phyloP scores from a whole-genome alignment of 2,329 filamentous ascomycete species.

The Trichoderma endophyticum region DNA sequence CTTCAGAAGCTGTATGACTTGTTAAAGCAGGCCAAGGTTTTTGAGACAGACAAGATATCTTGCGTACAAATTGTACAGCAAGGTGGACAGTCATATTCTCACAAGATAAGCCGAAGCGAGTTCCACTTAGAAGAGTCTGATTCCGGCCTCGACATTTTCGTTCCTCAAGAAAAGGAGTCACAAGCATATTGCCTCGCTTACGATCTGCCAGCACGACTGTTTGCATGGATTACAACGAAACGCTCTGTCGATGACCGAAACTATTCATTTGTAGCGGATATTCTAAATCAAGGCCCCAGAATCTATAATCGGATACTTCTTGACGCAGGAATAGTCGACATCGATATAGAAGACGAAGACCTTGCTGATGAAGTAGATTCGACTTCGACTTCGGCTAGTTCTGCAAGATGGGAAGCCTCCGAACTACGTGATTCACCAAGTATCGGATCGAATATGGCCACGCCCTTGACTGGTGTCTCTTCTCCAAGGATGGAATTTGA shows the following conservation, averaged over 20 bases:
- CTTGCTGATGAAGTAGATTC: too few relatives aligned
- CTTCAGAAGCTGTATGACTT: too few relatives aligned
- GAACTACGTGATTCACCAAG: too few relatives aligned
- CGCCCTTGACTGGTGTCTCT: too few relatives aligned
- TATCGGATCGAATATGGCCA: too few relatives aligned
- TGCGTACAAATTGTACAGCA: background rate
- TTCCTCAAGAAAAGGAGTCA: background rate
- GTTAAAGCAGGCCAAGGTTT: background rate
- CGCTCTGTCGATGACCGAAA: background rate
- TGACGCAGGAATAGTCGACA: too few relatives aligned
- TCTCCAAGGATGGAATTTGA: too few relatives aligned
- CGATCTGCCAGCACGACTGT: background rate
- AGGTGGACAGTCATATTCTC: background rate
- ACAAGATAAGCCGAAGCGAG: background rate
- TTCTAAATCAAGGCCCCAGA: too few relatives aligned
- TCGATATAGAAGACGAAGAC: too few relatives aligned
- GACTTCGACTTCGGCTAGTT: too few relatives aligned
- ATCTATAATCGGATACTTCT: too few relatives aligned
- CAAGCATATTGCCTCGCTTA: background rate
- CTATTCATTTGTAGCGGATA: background rate
- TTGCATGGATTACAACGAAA: background rate
- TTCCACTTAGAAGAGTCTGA: background rate
- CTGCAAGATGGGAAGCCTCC: too few relatives aligned
- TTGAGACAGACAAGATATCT: background rate
- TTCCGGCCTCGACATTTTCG: background rate